Conservation (phyloP, 2,329 filamentous ascomycete genomes). For the Aureobasidium lini region DNA sequence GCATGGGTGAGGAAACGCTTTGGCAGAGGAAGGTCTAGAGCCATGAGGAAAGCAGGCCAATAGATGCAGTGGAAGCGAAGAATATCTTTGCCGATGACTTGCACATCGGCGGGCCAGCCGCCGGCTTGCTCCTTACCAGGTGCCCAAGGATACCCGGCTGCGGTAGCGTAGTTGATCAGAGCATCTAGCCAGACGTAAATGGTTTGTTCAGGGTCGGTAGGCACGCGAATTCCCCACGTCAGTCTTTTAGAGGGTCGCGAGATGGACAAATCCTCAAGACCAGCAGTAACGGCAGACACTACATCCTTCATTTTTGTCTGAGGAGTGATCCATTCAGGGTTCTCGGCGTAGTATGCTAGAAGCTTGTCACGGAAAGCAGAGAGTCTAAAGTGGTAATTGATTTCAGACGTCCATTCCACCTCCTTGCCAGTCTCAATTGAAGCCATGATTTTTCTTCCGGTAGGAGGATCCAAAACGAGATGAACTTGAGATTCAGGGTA, state of each 20-base stretch:
- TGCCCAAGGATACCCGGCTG: conserved; percentile 75
- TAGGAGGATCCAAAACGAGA: conserved; percentile 66
- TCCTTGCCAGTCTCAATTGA: conserved; percentile 82
- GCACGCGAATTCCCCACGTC: conserved; percentile 83
- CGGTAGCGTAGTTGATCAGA: conserved; percentile 86
- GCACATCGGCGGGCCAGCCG: conserved; percentile 85
- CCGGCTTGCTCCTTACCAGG: conserved; percentile 54
- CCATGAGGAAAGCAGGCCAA: conserved; percentile 94
- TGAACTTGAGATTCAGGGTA: conserved; percentile 74
- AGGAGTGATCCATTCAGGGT: conserved; percentile 72
- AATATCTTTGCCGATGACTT: conserved; percentile 95
- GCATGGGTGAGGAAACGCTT: conserved; percentile 78
- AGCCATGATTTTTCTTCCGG: conserved; percentile 74
- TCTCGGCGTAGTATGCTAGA: conserved; percentile 69
- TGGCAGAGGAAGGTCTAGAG: conserved; percentile 70
- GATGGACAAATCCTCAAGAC: conserved; percentile 80
- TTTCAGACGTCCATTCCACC: conserved; percentile 90
- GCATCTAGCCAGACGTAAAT: conserved; percentile 99
- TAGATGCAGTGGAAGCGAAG: conserved; percentile 94
- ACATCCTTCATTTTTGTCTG: conserved; percentile 68
- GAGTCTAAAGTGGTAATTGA: conserved; percentile 90
- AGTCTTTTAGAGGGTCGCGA: conserved; percentile 73
- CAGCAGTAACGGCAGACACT: conserved; percentile 64
- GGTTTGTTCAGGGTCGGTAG: conserved; percentile 75
- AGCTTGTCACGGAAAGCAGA: conserved; percentile 74